Conservation (phyloP, 2,329 filamentous ascomycete species). For the Alternaria sp. region DNA sequence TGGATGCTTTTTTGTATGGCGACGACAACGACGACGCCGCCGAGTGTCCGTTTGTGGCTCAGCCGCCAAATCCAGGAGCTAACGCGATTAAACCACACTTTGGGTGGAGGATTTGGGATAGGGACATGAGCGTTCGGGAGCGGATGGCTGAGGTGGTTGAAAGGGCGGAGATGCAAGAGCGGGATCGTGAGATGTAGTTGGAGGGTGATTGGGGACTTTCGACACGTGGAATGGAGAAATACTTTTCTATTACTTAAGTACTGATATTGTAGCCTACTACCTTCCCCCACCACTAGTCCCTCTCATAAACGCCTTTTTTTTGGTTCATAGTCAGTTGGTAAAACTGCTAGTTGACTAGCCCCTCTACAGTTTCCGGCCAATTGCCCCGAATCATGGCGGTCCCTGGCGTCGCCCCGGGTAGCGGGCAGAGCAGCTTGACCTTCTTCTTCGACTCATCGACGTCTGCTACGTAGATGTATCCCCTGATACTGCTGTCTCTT, state of each 20-base stretch:
- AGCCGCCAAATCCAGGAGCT: neutral
- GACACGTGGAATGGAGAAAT: neutral
- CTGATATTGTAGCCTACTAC: neutral
- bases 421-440: slow-evolving; percentile 81
- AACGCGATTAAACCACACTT: slow-evolving; percentile 7
- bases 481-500: slow-evolving; percentile 83
- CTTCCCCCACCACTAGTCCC: neutral
- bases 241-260: neutral
- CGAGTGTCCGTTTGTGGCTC: slow-evolving; percentile 18
- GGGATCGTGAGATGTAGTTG: neutral
- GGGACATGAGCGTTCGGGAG: slow-evolving; percentile 10
- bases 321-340: neutral
- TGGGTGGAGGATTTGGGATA: slow-evolving; percentile 22
- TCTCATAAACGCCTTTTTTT: neutral
- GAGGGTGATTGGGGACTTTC: neutral
- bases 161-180: neutral
- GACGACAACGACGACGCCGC: slow-evolving; percentile 2
- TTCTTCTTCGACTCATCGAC: slow-evolving; percentile 86
- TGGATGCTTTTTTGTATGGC: slow-evolving; percentile 18
- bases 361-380: slow-evolving; percentile 87
- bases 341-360: slow-evolving; percentile 63
- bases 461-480: slow-evolving; percentile 91
- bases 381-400: slow-evolving; percentile 82
- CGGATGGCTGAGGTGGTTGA: slow-evolving; percentile 9
- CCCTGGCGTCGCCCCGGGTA: slow-evolving; percentile 80